Evolutionary conservation across 2,329 filamentous ascomycete species (phyloP), one percentile per base, ranked within the genome.

Genomic region (Septoria petroselini): DNA sequence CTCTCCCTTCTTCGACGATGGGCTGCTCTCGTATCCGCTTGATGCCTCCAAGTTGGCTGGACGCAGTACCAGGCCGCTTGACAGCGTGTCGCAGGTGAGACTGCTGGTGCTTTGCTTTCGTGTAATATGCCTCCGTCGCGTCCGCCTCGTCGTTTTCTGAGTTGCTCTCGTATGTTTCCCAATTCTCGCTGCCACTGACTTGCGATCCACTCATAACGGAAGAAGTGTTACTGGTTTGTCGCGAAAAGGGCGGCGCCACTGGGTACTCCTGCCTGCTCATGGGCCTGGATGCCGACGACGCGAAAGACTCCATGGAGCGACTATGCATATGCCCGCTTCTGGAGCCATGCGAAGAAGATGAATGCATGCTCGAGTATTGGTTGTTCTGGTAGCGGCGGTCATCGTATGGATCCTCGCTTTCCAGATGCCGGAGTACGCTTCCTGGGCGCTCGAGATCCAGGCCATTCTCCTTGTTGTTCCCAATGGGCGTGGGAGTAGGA

Each of bases 81-180:
- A 42, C 50, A 45, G 52, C 40, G 48, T 42, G 69, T 65, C 80
- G 76, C 38, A 85, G 78, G 71, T 89, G 91, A 27, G 33, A 19
- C 12, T 46, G 43, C 59, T 56, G 53, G 15, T 57, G 49, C 35
- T 77, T 77, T 29, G 91, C 73, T 69, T 88, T 89, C 57, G 87
- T 85, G 64, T 88, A 88, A 69, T 95, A 94, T 7, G 82, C 78
- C 53, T 93, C 88, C 3, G 83, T 84, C 0, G 80, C 80, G 65
- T 95, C 90, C 18, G 61, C 86, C 17, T 67, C 62, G 7, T 69
- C 67, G n/a, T 41, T 57, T 23, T 68, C 67, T 1, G 61, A 65
- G 41, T 58, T 58, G 50, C 95, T 88, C 61, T 93, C 91, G 62
- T 93, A 97, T 7, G 91, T 95, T 70, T 97, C 91, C 91, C 91